These are phyloP conservation scores for Microstegium vimineum DNA, from an alignment of 176 grass and related monocot species.

Conservation along the genomic window DNA sequence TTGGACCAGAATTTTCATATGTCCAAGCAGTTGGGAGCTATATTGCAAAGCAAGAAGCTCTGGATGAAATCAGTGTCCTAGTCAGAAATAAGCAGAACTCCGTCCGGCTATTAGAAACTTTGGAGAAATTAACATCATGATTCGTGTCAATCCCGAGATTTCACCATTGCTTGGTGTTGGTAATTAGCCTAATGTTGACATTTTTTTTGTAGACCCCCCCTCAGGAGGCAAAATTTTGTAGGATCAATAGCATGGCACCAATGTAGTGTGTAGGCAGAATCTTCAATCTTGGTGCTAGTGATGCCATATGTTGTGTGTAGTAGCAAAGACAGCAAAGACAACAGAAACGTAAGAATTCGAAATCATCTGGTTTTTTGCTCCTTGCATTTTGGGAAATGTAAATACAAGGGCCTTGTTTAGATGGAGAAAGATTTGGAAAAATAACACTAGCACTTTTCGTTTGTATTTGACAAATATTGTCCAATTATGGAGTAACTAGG, in stretches of 20 bases:
- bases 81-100: constrained; percentile 38
- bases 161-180: no score
- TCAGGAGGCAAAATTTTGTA: not conserved
- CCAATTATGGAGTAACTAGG: no score
- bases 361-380: not conserved
- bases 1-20: constrained; percentile 49
- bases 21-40: constrained; percentile 40
- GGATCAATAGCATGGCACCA: not conserved
- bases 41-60: constrained; percentile 28
- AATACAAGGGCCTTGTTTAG: not conserved
- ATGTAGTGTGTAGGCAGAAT: not conserved
- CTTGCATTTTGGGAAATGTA: not conserved
- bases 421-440: no score
- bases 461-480: no score
- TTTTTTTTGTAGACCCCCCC: not conserved
- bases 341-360: not conserved
- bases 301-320: not conserved
- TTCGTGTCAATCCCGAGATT: not conserved
- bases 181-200: not conserved
- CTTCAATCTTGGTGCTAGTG: not conserved
- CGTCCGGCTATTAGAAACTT: constrained; percentile 25
- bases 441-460: no score
- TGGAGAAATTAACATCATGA: constrained; percentile 27
- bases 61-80: constrained; percentile 18
- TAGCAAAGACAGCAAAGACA: not conserved